Evolutionary conservation across 257 asterid genomes (phyloP), one percentile per base, ranked within the genome.

Genomic region (Nyctanthes arbortristis): DNA sequence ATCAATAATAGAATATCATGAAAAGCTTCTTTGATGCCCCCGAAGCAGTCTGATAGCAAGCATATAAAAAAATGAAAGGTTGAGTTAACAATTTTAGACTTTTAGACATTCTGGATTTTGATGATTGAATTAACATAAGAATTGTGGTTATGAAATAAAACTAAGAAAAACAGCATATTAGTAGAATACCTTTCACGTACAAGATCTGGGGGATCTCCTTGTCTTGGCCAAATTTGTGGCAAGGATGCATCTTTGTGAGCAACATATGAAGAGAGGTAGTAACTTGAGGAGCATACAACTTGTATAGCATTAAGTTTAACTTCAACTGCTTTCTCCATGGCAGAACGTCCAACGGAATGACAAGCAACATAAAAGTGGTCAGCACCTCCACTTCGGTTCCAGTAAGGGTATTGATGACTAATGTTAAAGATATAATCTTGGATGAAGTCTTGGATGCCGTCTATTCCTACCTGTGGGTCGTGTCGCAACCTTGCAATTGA

Each of bases 141-240:
- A 12, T 11, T 37, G 71, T 32, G 61, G 55, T 63, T 24, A 37
- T 49, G 74, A 66, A 67, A 33, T 35, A 54, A 52, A 66, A 69
- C 66, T 16, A 13, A 63, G 27, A 73, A 73, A 63, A 34, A 30
- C 37, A 29, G 7, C 52, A 60, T 55, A 58, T 65, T 66, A 33
- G 56, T n/a, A 45, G 16, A 84, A 65, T 67, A 89, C 96, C 96
- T 87, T 80, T 86, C 79, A 47, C 49, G 67, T 16, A 67, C 72
- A 56, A 84, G 86, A 77, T 81, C 74, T 39, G 84, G 89, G 25
- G 81, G 78, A 67, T 82, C 67, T 2, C 80, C 90, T 63, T 56
- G 76, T 62, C 97, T 79, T 16, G 97, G 97, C 97, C 97, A 92
- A 74, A 92, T 87, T 78, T 92, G 97, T 1, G 96, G 97, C 77